Base-by-base conservation (phyloP, 768 basidiomycete species). In the Pleurotus tuoliensis region DNA sequence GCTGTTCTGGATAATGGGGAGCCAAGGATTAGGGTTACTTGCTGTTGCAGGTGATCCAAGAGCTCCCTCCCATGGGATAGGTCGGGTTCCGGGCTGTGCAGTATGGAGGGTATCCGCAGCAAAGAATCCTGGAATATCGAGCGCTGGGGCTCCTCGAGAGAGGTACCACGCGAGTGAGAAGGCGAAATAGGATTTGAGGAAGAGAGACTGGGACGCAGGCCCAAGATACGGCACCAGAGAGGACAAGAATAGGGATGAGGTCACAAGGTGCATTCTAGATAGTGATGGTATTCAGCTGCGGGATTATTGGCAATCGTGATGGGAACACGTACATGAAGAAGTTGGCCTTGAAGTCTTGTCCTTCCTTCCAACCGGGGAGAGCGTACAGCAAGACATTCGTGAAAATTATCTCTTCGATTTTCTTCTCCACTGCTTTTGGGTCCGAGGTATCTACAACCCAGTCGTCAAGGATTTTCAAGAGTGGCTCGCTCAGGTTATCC, bases 381-480 rank as follows among this genome's bases (percentile, higher is more conserved):
- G 76, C 83, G 58, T 84, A 90, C 16, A 85, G 59, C 16, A 87
- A 55, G 0, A 71, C 70, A 46, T 73, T 77, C n/a, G 77, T 68
- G 82, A 85, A 88, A 4, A 71, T 63, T 3, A 91, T 59, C 61
- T 91, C 87, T 59, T 85, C 83, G 24, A 85, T 73, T 67, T 87
- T 89, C 15, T 71, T 66, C 18, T 76, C 73, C 5, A 83, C 61
- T 58, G 76, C 72, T 37, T 70, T 62, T 40, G 73, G 61, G 53
- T 71, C 58, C 25, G 59, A 56, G 41, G 67, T 56, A 55, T 80
- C 69, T n/a, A 76, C 47, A 2, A 65, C 71, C 83, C 83, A 85
- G 16, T 61, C 49, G 3, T 62, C 63, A 5, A 60, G 59, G 41
- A 71, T 68, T 18, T 64, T 60, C 25, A 73, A 61, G 63, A 73